Evolutionary conservation across 176 grass and related monocot species (phyloP).

Genomic region (Aegilops umbellulata): DNA sequence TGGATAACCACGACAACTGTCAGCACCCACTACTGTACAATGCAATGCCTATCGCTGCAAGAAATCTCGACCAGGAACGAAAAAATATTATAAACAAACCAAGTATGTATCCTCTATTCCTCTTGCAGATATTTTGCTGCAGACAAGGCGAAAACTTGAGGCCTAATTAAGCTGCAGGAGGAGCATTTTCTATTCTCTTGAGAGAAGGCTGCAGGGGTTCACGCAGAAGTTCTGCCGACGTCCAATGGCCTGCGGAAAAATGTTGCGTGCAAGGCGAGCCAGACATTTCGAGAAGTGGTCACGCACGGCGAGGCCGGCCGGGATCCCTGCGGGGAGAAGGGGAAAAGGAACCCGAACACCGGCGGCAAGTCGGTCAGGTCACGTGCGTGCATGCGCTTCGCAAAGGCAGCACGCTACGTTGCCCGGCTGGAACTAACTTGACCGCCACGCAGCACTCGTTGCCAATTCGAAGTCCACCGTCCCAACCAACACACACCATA

Average conservation of each 20-base stretch:
- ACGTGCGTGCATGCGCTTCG: neutral
- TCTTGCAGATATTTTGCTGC: neutral
- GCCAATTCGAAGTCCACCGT: neutral
- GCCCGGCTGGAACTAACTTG: neutral
- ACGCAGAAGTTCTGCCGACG: too few relatives aligned
- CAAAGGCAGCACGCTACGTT: neutral
- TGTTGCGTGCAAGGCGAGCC: neutral
- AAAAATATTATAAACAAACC: neutral
- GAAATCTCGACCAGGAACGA: neutral
- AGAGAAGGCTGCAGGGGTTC: neutral
- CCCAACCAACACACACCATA: neutral
- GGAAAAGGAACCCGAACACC: neutral
- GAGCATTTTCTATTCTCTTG: too few relatives aligned
- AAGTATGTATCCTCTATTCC: neutral
- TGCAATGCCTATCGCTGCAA: neutral
- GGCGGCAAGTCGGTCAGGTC: neutral
- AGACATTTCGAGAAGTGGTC: neutral
- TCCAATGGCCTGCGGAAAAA: neutral
- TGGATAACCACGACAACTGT: neutral
- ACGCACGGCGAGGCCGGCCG: neutral
- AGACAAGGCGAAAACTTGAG: neutral
- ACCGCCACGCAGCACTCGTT: neutral
- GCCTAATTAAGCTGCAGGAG: neutral
- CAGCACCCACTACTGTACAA: neutral
- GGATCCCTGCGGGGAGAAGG: neutral